Evolutionary conservation across 2,329 filamentous ascomycete species (phyloP), one percentile per base, ranked within the genome.

Genomic region (Knoxdaviesia proteae): DNA sequence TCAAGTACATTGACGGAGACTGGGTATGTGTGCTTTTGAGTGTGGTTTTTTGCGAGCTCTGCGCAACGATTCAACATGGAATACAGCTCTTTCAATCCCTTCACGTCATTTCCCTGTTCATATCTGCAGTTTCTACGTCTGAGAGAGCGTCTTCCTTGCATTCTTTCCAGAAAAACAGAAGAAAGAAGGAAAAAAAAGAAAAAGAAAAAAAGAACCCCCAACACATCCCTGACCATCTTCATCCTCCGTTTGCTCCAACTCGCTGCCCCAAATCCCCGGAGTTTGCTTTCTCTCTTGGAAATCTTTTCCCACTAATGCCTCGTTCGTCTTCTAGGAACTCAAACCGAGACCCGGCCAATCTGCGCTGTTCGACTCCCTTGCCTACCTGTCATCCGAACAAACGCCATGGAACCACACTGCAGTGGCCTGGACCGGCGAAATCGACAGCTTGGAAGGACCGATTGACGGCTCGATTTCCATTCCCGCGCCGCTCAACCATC

Each of bases 361-460:
- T 8, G 86, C 88, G 10, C 70, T 96, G 34, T 92, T 92, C 60
- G 86, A 94, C 58, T 87, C 86, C 7, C 86, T 96, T 54, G 74
- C 79, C 44, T 79, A 92, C 59, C 74, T 96, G 38, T 83, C 86
- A 4, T 92, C 86, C n/a, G 68, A 80, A 44, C 70, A 80, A 38
- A 78, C 80, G 2, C 77, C 80, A 20, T 96, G 87, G 87, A 84
- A 86, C 52, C 88, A 94, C 61, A 90, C 79, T 1, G 71, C 94
- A 5, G 82, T 96, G 42, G 87, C 84, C 39, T 96, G 88, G 88
- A 94, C 88, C 3, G 88, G 88, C 45, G 88, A 96, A 58, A 80
- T 88, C 46, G 72, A 77, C 45, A 36, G 9, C 34, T 20, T 20
- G 20, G 20, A 20, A 20, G 20, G 20, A 20, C 20, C 20, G 20